Percentiles rank a stretch among this genome's conserved stretches.
phyloP scores from a whole-genome alignment of 1,139 yeast species.

The Sugiyamaella novakii region DNA sequence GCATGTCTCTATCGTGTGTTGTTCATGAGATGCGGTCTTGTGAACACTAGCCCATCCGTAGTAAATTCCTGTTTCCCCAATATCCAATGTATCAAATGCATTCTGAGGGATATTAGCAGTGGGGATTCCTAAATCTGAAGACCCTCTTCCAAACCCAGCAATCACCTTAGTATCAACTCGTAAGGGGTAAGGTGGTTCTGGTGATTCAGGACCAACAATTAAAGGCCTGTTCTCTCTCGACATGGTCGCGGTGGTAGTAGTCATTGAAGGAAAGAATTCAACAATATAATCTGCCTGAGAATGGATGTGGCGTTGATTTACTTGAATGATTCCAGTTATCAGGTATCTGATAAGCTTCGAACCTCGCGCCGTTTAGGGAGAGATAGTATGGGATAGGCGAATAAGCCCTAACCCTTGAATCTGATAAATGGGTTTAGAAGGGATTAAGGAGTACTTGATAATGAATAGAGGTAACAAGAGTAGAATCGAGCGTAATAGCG shows the following conservation, averaged over 20 bases:
- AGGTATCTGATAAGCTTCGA: neutral
- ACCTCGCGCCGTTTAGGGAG: no score
- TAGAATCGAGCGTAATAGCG: no score
- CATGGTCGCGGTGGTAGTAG: slow-evolving; percentile 13
- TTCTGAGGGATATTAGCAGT: slow-evolving; percentile 86
- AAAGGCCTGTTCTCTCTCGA: slow-evolving; percentile 34
- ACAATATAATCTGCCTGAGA: no score
- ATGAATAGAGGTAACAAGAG: no score
- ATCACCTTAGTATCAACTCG: slow-evolving; percentile 57
- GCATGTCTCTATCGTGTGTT: slow-evolving; percentile 18
- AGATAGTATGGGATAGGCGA: no score
- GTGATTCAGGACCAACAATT: slow-evolving; percentile 51
- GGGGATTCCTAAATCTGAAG: slow-evolving; percentile 89
- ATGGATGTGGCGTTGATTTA: neutral
- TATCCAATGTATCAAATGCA: slow-evolving; percentile 49
- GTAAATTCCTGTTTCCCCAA: slow-evolving; percentile 80
- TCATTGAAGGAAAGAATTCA: no score
- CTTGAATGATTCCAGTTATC: neutral
- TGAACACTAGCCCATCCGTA: slow-evolving; percentile 72
- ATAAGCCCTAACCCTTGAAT: no score
- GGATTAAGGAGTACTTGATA: no score
- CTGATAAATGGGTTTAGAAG: no score
- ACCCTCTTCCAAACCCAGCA: slow-evolving; percentile 95
- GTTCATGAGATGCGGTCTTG: slow-evolving; percentile 4
- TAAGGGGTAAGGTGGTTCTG: slow-evolving; percentile 69